A percentile compares a stretch with the other conserved stretches of the same genome.
Conservation (phyloP, 768 basidiomycete genomes). For the Clavaria fumosa region DNA sequence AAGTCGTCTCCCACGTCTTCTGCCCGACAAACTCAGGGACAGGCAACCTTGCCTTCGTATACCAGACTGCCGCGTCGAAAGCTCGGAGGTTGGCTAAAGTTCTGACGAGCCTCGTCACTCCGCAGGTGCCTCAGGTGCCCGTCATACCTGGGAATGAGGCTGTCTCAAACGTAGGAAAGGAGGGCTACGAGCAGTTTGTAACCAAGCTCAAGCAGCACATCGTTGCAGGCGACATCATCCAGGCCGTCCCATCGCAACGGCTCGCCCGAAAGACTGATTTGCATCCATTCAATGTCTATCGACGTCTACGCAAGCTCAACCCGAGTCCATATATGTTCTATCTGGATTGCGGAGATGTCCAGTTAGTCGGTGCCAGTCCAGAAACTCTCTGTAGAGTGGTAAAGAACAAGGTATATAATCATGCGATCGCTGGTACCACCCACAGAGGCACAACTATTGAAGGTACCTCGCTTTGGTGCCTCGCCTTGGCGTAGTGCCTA, state of each 20-base stretch:
- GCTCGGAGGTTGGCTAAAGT: constrained; percentile 66
- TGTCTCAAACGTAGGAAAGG: constrained; percentile 84
- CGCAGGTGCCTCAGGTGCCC: constrained; percentile 54
- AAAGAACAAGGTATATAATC: constrained; percentile 84
- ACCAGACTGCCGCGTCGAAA: constrained; percentile 74
- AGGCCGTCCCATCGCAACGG: constrained; percentile 93
- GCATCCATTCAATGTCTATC: constrained; percentile 95
- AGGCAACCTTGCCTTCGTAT: constrained; percentile 66
- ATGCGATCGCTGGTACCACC: constrained; percentile 94
- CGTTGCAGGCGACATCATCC: constrained; percentile 93
- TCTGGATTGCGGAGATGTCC: constrained; percentile 81
- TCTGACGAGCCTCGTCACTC: constrained; percentile 34
- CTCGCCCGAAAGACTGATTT: constrained; percentile 71
- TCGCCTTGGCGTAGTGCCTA: constrained; percentile 11
- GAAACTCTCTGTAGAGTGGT: constrained; percentile 96
- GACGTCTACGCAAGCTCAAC: constrained; percentile 86
- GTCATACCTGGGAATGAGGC: constrained; percentile 50
- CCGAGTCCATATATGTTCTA: constrained; percentile 99
- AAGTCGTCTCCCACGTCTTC: constrained; percentile 93
- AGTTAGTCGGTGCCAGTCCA: constrained; percentile 95
- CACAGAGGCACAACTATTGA: constrained; percentile 72
- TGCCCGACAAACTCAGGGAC: constrained; percentile 53
- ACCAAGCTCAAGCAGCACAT: constrained; percentile 89
- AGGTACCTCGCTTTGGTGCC: too few species aligned
- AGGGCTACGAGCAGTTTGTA: constrained; percentile 84